Conservation (phyloP, 2,329 filamentous ascomycete species). For the Thelonectria olida region DNA sequence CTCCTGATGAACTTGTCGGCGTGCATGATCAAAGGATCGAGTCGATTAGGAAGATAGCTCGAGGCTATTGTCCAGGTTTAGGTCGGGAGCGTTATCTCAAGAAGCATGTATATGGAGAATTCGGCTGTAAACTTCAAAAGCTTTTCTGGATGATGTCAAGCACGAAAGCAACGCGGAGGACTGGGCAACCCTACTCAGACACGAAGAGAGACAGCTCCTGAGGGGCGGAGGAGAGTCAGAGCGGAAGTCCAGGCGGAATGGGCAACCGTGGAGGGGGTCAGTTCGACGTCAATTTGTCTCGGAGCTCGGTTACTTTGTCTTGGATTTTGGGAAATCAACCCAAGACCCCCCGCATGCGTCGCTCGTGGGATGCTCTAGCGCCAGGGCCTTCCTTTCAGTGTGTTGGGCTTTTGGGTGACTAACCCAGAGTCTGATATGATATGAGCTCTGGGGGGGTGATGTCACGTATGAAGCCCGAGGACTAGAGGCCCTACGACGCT, state of each 20-base stretch:
- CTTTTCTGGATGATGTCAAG: conserved; percentile 32
- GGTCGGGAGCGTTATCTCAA: neutral
- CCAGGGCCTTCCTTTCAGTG: conserved; percentile 12
- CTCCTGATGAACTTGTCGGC: conserved; percentile 50
- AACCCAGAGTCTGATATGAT: conserved; percentile 1
- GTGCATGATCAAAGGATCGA: conserved; percentile 37
- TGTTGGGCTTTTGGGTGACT: conserved; percentile 26
- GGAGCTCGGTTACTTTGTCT: conserved; percentile 33
- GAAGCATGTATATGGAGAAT: conserved; percentile 9
- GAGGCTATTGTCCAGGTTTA: neutral
- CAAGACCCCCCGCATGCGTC: conserved; percentile 33
- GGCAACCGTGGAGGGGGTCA: conserved; percentile 20
- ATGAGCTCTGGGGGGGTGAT: conserved; percentile 6
- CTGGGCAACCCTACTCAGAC: conserved; percentile 19
- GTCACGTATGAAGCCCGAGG: conserved; percentile 8
- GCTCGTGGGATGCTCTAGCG: conserved; percentile 20
- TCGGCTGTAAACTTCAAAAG: conserved; percentile 21
- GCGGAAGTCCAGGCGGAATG: conserved; percentile 15
- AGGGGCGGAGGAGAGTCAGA: conserved; percentile 8
- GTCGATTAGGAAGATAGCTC: neutral
- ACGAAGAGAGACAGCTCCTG: conserved; percentile 23
- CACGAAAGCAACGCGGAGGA: conserved; percentile 17
- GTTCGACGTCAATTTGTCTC: conserved; percentile 39
- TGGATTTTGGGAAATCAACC: conserved; percentile 28
- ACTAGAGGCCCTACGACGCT: conserved; percentile 16